Percentiles rank a stretch among this genome's conserved stretches.
phyloP scores from a whole-genome alignment of 192 early-diverging fungal species.

The Mortierella alpina region DNA sequence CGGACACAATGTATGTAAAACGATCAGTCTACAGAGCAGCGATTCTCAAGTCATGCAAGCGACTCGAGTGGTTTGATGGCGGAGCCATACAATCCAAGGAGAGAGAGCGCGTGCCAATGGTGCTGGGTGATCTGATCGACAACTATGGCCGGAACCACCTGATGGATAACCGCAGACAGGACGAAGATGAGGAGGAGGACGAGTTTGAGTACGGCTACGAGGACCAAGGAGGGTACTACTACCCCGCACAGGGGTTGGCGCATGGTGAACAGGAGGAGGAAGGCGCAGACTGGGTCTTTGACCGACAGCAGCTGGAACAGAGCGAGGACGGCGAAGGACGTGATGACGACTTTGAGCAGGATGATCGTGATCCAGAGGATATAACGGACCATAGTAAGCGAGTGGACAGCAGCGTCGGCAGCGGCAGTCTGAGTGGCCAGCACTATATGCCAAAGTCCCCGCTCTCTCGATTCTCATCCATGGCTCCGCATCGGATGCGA shows the following conservation, averaged over 20 bases:
- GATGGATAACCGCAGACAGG: conserved; percentile 26
- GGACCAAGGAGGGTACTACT: conserved; percentile 7
- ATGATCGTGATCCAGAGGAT: conserved; percentile 41
- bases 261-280: conserved; percentile 4
- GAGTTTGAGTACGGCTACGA: conserved; percentile 7
- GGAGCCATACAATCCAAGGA: conserved; percentile 34
- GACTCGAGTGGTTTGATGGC: conserved; percentile 51
- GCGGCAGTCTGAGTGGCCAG: conserved; percentile 23
- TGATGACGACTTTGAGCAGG: conserved; percentile 22
- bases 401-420: conserved; percentile 33
- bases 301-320: background rate
- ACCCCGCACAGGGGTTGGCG: background rate
- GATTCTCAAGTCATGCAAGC: conserved; percentile 42
- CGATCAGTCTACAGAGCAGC: conserved; percentile 47
- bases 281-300: conserved; percentile 19
- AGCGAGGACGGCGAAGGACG: background rate
- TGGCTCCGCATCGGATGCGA: background rate
- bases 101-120: conserved; percentile 31
- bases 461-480: conserved; percentile 8
- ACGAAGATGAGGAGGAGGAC: conserved; percentile 38
- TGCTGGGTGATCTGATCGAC: conserved; percentile 26
- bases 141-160: conserved; percentile 42
- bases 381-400: conserved; percentile 48
- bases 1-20: conserved; percentile 42
- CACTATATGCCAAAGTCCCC: conserved; percentile 11